These are phyloP conservation scores for Fusarium subglutinans DNA, from an alignment of 2,329 filamentous ascomycete genomes.

Conservation along the genomic window DNA sequence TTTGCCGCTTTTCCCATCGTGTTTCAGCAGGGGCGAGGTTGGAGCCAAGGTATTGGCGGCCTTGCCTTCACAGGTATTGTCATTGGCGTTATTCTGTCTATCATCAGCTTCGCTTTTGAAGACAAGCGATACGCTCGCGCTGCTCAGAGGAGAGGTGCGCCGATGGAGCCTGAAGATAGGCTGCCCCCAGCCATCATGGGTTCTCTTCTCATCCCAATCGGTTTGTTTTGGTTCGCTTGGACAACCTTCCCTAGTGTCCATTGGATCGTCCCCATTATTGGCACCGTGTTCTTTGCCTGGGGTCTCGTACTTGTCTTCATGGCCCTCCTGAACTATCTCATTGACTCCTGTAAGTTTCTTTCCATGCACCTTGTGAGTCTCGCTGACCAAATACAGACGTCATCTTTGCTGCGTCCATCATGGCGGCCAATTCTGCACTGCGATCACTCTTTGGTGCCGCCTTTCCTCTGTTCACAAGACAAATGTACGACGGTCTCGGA, in stretches of 20 bases:
- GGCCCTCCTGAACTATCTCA: conserved; percentile 10
- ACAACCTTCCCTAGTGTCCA: background rate
- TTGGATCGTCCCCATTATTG: conserved; percentile 9
- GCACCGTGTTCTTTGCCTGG: background rate
- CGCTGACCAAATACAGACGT: background rate
- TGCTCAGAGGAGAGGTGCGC: background rate
- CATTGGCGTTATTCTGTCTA: background rate
- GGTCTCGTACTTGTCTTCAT: conserved; percentile 19
- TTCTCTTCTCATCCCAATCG: conserved; percentile 1
- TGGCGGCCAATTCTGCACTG: conserved; percentile 16
- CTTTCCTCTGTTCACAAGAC: conserved; percentile 14
- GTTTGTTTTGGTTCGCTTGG: conserved; percentile 25
- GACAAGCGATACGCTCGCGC: background rate
- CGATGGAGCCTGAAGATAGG: background rate
- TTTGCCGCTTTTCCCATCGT: conserved; percentile 24
- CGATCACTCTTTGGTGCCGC: conserved; percentile 18
- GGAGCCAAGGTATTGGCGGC: conserved; percentile 14
- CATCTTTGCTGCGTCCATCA: background rate
- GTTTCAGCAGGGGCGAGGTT: conserved; percentile 13
- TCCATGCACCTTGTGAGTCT: rapidly evolving
- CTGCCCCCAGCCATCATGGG: conserved; percentile 6
- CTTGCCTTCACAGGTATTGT: conserved; percentile 4
- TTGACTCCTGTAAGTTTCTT: conserved; percentile 6
- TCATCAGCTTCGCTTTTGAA: background rate
- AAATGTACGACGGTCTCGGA: conserved; percentile 16